phyloP scores from a whole-genome alignment of 306 rosid genomes.

The Hylodesmum podocarpum region DNA sequence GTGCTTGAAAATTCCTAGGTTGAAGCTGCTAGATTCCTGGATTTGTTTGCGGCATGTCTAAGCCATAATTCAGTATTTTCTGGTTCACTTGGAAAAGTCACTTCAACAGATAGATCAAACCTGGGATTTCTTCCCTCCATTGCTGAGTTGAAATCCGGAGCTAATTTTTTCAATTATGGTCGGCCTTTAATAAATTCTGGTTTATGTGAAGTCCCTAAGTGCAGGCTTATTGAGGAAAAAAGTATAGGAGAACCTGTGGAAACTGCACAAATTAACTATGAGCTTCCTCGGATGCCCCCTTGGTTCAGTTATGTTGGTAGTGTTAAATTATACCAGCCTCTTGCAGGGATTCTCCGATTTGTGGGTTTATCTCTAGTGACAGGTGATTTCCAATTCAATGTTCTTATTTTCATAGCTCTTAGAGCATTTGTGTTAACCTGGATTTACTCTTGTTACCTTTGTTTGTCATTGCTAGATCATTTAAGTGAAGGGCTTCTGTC shows the following conservation, averaged over 20 bases:
- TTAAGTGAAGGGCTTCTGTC: conserved; percentile 63
- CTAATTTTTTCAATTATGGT: conserved; percentile 42
- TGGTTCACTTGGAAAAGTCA: conserved; percentile 69
- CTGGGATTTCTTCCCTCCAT: conserved; percentile 71
- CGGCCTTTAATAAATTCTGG: conserved; percentile 42
- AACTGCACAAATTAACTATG: conserved; percentile 40
- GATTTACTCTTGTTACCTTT: conserved; percentile 15
- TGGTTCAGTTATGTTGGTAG: conserved; percentile 81
- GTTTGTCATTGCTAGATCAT: conserved; percentile 50
- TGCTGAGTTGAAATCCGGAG: conserved; percentile 75
- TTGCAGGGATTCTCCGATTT: conserved; percentile 83
- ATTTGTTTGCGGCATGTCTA: conserved; percentile 72
- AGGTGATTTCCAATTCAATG: conserved; percentile 55
- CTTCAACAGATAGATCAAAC: conserved; percentile 54
- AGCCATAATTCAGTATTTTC: conserved; percentile 78
- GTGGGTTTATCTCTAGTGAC: conserved; percentile 72
- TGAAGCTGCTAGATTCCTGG: conserved; percentile 73
- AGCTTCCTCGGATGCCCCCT: conserved; percentile 94
- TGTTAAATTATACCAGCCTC: conserved; percentile 66
- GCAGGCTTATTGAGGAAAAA: conserved; percentile 46
- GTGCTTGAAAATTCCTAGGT: conserved; percentile 53
- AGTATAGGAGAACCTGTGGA: conserved; percentile 32
- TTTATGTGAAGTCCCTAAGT: conserved; percentile 43
- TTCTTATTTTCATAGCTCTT: conserved; percentile 27
- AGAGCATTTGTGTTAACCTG: conserved; percentile 8